phyloP scores from a whole-genome alignment of 176 grass and related monocot genomes.

The Areca catechu region DNA sequence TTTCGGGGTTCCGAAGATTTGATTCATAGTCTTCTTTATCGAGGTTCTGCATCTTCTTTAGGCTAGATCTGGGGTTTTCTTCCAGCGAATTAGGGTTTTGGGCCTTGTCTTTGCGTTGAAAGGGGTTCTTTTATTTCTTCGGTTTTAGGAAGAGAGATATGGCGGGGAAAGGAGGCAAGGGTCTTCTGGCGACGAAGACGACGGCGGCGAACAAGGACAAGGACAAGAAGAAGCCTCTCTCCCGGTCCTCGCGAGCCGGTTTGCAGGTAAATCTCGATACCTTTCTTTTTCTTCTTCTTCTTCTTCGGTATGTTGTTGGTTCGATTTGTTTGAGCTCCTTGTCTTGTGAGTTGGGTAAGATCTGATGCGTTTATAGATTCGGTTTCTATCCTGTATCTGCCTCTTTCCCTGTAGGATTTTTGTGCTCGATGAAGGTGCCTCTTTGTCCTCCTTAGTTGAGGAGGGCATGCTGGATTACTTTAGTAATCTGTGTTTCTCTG shows the following conservation, averaged over 20 bases:
- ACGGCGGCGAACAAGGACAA: constrained; percentile 21
- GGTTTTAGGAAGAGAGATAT: constrained; percentile 3
- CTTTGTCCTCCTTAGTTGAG: too few species aligned
- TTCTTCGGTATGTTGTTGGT: neutral
- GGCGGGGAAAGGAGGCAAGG: constrained; percentile 19
- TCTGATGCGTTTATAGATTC: too few species aligned
- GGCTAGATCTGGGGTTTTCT: too few species aligned
- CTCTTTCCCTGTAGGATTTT: too few species aligned
- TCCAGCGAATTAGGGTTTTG: neutral
- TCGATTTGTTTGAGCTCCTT: neutral
- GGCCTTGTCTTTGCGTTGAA: neutral
- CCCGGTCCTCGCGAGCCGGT: constrained; percentile 13
- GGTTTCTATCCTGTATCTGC: too few species aligned
- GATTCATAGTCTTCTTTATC: too few species aligned
- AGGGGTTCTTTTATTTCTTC: neutral
- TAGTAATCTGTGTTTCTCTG: too few species aligned
- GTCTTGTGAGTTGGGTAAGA: too few species aligned
- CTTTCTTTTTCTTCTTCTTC: neutral
- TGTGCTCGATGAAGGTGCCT: too few species aligned
- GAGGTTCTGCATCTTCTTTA: too few species aligned
- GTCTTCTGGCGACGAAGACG: constrained; percentile 13
- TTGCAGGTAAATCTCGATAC: constrained; percentile 4
- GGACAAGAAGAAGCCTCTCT: constrained; percentile 16
- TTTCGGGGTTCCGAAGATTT: too few species aligned
- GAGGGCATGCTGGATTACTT: too few species aligned